Evolutionary conservation across 2,329 filamentous ascomycete genomes (phyloP), one percentile per base, ranked within the genome.

Genomic region (Nakataea oryzae): DNA sequence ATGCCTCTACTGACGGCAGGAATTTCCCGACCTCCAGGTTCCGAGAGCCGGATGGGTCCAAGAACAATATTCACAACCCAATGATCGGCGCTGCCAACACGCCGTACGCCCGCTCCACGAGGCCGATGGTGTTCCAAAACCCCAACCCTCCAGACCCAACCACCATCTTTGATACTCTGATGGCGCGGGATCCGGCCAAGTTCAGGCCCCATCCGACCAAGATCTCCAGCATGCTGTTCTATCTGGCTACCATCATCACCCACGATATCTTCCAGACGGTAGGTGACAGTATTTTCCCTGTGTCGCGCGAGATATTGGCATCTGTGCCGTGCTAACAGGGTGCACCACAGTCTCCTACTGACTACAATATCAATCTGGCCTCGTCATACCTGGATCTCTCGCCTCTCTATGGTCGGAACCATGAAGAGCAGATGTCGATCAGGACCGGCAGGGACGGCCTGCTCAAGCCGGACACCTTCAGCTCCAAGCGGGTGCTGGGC

Each of bases 181-280:
- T 90, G 78, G 84, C 83, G 21, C 81, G 87, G 29, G 75, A 75
- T 50, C 74, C 77, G 34, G 62, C 67, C 0, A 69, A 67, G n/a
- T 83, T 84, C 64, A 79, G 84, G 64, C 78, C 85, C 62, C 89
- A 91, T 70, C 86, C 87, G 0, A 87, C 87, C 60, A 82, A 84
- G n/a, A 85, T 92, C 54, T 91, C 88, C 0, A 87, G 86, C 67
- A 85, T 91, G 74, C 76, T 93, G 21, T 91, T 90, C 71, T 91
- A 91, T 66, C 76, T 90, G 56, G 89, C 88, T 0, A 85, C 87
- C 8, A 87, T 93, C 68, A 84, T 85, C 64, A 84, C 83, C 60
- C 81, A 84, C 66, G 78, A 78, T 72, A 72, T 87, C 59, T 90
- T 90, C 73, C 79, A 84, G 50, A 89, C 87, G 14, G 62, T 63